These are phyloP conservation scores for Takashimella koratensis DNA, from an alignment of 1,284 basidiomycete species.

Conservation along the genomic window DNA sequence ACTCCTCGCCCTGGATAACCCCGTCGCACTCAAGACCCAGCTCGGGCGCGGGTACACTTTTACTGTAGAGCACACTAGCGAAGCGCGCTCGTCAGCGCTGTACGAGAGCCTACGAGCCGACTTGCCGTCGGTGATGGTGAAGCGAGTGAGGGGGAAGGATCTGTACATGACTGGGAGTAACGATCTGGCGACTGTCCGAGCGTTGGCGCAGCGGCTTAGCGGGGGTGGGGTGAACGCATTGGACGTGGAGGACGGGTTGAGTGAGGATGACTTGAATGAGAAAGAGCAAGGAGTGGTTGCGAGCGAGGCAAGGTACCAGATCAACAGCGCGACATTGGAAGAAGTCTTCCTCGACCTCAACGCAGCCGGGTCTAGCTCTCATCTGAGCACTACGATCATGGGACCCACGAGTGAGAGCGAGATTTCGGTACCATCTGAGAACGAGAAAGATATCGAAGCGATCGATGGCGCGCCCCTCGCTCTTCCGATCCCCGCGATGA, in stretches of 20 bases:
- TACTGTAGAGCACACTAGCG: conserved; percentile 30
- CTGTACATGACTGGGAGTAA: conserved; percentile 49
- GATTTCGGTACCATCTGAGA: background rate
- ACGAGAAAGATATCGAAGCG: conserved; percentile 16
- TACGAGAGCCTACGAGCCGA: conserved; percentile 1
- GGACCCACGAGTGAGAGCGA: background rate
- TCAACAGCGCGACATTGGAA: conserved; percentile 69
- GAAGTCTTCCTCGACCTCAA: conserved; percentile 72
- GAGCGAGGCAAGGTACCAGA: conserved; percentile 55
- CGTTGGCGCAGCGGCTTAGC: conserved; percentile 56
- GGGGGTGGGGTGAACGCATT: background rate
- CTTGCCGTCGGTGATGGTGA: conserved; percentile 4
- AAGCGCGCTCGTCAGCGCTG: conserved; percentile 50
- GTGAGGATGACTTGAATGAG: background rate
- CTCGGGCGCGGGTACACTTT: conserved; percentile 69
- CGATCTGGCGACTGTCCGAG: conserved; percentile 56
- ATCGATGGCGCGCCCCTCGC: conserved; percentile 3
- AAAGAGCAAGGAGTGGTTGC: background rate
- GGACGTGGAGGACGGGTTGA: background rate
- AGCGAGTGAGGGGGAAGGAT: conserved; percentile 13
- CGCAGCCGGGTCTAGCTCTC: conserved; percentile 39
- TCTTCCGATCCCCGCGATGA: background rate
- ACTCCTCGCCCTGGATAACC: conserved; percentile 66
- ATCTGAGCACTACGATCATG: background rate
- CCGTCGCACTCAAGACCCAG: conserved; percentile 66